Evolutionary conservation across 225 moss, liverwort and hornwort species (phyloP), one percentile per base, ranked within the genome.

Genomic region (Ulota crispa): DNA sequence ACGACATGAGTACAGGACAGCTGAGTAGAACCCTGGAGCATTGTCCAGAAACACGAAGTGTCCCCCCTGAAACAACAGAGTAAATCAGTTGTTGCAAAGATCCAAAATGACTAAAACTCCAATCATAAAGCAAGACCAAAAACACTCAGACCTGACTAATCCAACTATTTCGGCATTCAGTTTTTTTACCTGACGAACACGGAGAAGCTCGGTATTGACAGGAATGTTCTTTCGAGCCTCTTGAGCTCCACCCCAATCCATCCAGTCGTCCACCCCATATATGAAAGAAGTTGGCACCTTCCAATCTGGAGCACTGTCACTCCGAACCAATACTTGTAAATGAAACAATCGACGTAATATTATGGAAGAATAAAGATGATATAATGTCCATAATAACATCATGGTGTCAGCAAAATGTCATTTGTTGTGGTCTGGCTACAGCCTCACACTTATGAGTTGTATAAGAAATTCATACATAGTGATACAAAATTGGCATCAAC

Each of bases 11-110:
- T 93, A 91, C 0, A 83, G 0, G n/a, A 95, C 85, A 32, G 89
- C 89, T 64, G 88, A 83, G 64, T 95, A 85, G 80, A 94, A 97
- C 52, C 85, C 76, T 31, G 88, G 89, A 28, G 95, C 89, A n/a
- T 96, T 96, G 81, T 96, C 94, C 86, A 94, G 78, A 75, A 96
- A 89, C n/a, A 93, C 89, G 69, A 94, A 96, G 78, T 94, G 94
- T 30, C 93, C 93, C 21, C 92, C 92, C 91, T 93, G 89, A 79
- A 82, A 64, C 36, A 87, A 32, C 20, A 85, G 10, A 37, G 16
- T 16, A 21, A 1, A 27, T 26, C 1, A 28, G 41, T 72, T 20
- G 45, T 47, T 50, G 66, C 21, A 71, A 60, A 32, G 20, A 50
- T 68, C 21, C 21, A 4, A 43, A 77, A 52, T 21, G 54, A 42